These are phyloP conservation scores for Salix viminalis DNA, from an alignment of 345 rosid species.

Conservation along the genomic window DNA sequence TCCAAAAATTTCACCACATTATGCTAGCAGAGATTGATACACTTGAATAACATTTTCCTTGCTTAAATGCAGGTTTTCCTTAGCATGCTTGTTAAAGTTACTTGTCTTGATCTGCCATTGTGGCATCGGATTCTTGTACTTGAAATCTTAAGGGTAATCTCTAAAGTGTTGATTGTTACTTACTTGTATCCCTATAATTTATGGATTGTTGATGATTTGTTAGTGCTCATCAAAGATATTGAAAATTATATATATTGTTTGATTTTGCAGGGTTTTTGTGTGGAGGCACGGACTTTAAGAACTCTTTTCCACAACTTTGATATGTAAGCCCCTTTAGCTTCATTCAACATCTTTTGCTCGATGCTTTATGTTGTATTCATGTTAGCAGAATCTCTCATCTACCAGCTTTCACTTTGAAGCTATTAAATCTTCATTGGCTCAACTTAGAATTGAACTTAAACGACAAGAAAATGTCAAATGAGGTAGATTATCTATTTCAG, in stretches of 20 bases:
- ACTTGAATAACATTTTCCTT: not conserved
- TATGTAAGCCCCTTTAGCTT: slow-evolving; percentile 52
- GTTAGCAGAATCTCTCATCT: not conserved
- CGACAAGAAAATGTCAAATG: not conserved
- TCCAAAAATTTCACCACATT: not conserved
- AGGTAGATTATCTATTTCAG: not conserved
- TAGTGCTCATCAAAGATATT: not conserved
- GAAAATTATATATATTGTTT: slow-evolving; percentile 17
- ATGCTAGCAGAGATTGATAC: not conserved
- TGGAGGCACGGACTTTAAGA: slow-evolving; percentile 80
- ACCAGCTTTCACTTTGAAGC: not conserved
- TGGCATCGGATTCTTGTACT: slow-evolving; percentile 99
- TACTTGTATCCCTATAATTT: not conserved
- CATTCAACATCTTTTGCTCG: slow-evolving; percentile 10
- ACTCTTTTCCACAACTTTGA: slow-evolving; percentile 93
- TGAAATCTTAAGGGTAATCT: slow-evolving; percentile 89
- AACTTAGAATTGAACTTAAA: too few relatives aligned
- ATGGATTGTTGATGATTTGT: not conserved
- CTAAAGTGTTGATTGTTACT: not conserved
- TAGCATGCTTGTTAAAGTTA: slow-evolving; percentile 87
- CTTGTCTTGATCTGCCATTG: slow-evolving; percentile 85
- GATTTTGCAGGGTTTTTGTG: slow-evolving; percentile 82
- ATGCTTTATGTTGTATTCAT: slow-evolving; percentile 16
- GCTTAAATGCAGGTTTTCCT: slow-evolving; percentile 72
- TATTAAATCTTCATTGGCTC: too few relatives aligned